Conservation (phyloP, 1,284 basidiomycete species). For the Ceratobasidium sp. region DNA sequence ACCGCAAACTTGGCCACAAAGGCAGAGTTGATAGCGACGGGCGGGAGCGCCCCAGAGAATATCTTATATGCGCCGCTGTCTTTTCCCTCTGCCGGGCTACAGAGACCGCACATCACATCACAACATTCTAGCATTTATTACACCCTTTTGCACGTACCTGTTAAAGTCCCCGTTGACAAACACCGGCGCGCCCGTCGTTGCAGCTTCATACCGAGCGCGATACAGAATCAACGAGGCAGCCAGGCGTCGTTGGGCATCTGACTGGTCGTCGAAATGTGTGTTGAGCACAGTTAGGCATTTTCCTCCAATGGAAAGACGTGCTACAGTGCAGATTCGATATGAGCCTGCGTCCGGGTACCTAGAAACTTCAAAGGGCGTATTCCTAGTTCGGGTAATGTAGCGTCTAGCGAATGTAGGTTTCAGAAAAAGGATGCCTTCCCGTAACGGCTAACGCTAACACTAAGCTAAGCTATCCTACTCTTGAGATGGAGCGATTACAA, state of each 20-base stretch:
- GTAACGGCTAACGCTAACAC: too few species aligned
- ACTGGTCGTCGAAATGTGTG: slow-evolving; percentile 69
- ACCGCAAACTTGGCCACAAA: slow-evolving; percentile 63
- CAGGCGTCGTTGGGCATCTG: slow-evolving; percentile 66
- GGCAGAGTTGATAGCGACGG: slow-evolving; percentile 61
- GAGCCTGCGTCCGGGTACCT: slow-evolving; percentile 68
- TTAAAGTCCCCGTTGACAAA: slow-evolving; percentile 71
- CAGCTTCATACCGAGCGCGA: slow-evolving; percentile 66
- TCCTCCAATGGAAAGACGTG: slow-evolving; percentile 51
- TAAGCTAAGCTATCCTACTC: too few species aligned
- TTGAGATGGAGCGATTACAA: too few species aligned
- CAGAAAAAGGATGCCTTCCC: too few species aligned
- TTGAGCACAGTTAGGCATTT: slow-evolving; percentile 62
- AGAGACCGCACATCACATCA: too few species aligned
- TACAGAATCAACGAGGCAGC: slow-evolving; percentile 67
- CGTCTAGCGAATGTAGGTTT: neutral
- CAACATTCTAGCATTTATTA: too few species aligned
- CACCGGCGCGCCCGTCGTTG: slow-evolving; percentile 59
- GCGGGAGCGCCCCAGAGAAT: slow-evolving; percentile 61
- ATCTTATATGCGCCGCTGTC: slow-evolving; percentile 67
- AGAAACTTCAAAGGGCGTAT: slow-evolving; percentile 65
- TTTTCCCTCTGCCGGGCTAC: slow-evolving; percentile 38
- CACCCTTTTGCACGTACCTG: slow-evolving; percentile 57
- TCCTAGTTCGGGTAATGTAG: slow-evolving; percentile 10
- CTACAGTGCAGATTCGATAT: slow-evolving; percentile 66